These are phyloP conservation scores for Fusarium sp. DNA, from an alignment of 2,329 filamentous ascomycete species.

Conservation along the genomic window DNA sequence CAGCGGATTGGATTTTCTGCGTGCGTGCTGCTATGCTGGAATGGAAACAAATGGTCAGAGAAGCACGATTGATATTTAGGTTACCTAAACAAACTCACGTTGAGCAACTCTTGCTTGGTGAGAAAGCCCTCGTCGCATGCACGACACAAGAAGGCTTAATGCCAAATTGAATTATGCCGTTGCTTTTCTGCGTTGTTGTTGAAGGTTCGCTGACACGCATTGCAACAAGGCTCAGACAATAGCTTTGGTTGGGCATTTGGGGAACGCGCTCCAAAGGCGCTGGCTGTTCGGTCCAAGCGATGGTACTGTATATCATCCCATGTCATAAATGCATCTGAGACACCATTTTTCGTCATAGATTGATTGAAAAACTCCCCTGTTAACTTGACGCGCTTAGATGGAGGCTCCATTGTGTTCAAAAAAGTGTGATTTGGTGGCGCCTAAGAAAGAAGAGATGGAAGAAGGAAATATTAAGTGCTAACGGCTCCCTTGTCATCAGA, in stretches of 20 bases:
- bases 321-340: no score
- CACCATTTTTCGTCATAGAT: no score
- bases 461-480: no score
- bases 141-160: neutral
- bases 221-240: neutral
- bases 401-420: neutral
- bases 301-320: no score
- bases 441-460: no score
- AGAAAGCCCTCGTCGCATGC: neutral
- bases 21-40: neutral
- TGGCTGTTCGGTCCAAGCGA: no score
- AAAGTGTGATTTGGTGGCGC: no score
- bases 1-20: neutral
- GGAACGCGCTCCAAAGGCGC: no score
- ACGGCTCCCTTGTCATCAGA: no score
- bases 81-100: neutral
- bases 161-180: neutral
- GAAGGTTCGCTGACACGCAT: neutral
- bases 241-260: no score
- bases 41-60: neutral
- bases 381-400: neutral
- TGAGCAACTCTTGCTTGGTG: accelerated
- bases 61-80: accelerated
- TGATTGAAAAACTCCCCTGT: no score
- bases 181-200: accelerated